Percentiles rank a stretch among this genome's conserved stretches.
Evolutionary conservation across 352 stramenopile genomes (phyloP).

Genomic region (Globisporangium radiosum): DNA sequence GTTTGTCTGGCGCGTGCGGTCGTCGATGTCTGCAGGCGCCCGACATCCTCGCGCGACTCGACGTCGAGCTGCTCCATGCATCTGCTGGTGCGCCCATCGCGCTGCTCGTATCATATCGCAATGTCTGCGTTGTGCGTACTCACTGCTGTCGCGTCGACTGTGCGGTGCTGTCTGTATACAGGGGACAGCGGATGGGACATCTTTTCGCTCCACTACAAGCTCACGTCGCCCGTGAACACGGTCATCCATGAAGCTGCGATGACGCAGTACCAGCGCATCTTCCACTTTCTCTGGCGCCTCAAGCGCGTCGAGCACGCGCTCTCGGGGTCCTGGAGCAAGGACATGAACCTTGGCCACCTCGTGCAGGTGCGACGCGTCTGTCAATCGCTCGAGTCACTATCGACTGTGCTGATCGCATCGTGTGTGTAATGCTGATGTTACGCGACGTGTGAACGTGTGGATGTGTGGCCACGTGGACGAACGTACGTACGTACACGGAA

Average conservation of each 20-base stretch:
- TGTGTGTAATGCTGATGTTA: too few species aligned
- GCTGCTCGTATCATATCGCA: not conserved
- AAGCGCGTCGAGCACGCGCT: constrained; percentile 91
- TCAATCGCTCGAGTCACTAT: not conserved
- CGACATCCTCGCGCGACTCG: constrained; percentile 90
- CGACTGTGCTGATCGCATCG: too few species aligned
- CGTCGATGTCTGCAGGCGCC: constrained; percentile 31
- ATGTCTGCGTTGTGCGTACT: not conserved
- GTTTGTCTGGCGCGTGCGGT: not conserved
- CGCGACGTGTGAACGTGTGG: too few species aligned
- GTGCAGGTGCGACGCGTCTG: constrained; percentile 50
- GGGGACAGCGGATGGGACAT: constrained; percentile 94
- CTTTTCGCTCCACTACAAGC: constrained; percentile 88
- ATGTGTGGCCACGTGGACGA: too few species aligned
- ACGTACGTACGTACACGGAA: too few species aligned
- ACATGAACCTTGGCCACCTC: constrained; percentile 94
- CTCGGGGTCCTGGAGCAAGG: constrained; percentile 94
- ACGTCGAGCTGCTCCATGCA: constrained; percentile 88
- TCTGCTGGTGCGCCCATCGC: constrained; percentile 33
- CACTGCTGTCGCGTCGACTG: not conserved
- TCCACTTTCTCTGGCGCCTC: constrained; percentile 87
- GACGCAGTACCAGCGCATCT: constrained; percentile 86
- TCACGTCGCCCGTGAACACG: constrained; percentile 81
- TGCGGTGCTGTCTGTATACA: constrained; percentile 6
- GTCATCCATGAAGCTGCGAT: constrained; percentile 85